These are phyloP conservation scores for Hyaloscypha hepaticicola DNA, from an alignment of 495 filamentous ascomycete genomes.

Conservation along the genomic window DNA sequence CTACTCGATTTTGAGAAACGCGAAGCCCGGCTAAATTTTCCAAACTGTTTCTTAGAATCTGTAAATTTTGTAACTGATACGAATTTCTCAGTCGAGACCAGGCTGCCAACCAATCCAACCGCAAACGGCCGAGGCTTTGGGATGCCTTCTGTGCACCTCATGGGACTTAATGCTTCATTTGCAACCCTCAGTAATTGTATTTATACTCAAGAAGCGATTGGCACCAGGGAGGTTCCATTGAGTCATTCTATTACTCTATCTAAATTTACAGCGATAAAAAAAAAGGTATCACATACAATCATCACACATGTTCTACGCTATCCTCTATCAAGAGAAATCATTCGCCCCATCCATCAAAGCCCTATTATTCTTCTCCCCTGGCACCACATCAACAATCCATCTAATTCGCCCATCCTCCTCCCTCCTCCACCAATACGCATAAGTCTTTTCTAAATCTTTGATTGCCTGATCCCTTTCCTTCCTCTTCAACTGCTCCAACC, in stretches of 20 bases:
- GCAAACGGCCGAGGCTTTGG: too few relatives aligned
- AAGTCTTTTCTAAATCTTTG: conserved; percentile 28
- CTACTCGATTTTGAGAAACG: too few relatives aligned
- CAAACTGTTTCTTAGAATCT: too few relatives aligned
- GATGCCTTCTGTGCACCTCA: too few relatives aligned
- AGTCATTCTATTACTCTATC: neutral
- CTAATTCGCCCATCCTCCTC: conserved; percentile 24
- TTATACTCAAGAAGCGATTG: too few relatives aligned
- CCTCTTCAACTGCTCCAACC: conserved; percentile 2
- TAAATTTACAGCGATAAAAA: neutral
- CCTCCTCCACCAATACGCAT: conserved; percentile 31
- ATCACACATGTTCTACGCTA: neutral
- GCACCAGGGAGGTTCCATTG: neutral
- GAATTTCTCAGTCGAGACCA: too few relatives aligned
- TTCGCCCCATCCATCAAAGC: neutral
- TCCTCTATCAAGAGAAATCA: neutral
- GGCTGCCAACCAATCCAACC: too few relatives aligned
- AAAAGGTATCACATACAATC: neutral
- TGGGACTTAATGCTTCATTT: too few relatives aligned
- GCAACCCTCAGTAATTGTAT: too few relatives aligned
- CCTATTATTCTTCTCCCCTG: neutral
- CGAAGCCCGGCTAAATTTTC: too few relatives aligned
- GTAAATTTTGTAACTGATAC: too few relatives aligned
- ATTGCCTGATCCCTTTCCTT: conserved; percentile 8
- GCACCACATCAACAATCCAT: conserved; percentile 20